Evolutionary conservation across 805 yeast genomes (phyloP), one percentile per base, ranked within the genome.

Genomic region (Isabelozyma pseudorhagii): DNA sequence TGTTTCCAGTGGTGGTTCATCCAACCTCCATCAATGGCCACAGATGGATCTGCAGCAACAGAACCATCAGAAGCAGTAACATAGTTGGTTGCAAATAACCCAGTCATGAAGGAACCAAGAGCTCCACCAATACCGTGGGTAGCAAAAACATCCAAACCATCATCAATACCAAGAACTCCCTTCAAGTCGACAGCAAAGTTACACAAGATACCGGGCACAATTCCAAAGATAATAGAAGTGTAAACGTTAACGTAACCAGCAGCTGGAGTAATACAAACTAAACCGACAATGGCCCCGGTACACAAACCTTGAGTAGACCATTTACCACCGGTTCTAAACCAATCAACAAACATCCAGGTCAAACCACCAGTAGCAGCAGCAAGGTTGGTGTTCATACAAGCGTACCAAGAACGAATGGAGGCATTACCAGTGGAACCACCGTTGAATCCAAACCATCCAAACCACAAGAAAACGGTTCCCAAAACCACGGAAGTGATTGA

Each of bases 401-500:
- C 97, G 77, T 91, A 91, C 87, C 90, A 89, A 50, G 97, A 92
- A 74, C 97, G 86, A 67, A 94, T 84, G 54, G 93, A 73, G 38
- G 97, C 89, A 65, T 90, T 87, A 69, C 97, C 97, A 46, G 97
- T 88, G 44, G 97, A 90, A 61, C 98, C 98, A 71, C 97, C 97
- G 80, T 94, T 94, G 83, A 94, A 94, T 40, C 97, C 97, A 63
- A 91, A 91, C 99, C 99, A 94, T 38, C 98, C 99, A 62, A 94
- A 91, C 97, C 97, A 93, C 59, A 94, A 80, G 76, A 94, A 88
- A 10, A 89, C 86, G 17, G 97, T 91, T 48, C 99, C 99, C 50
- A 94, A 72, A 14, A 92, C 97, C 50, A 91, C 89, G 44, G 91
- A 82, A 8, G 96, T 81, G 38, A 93, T 96, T 18, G 94, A 87